A percentile compares a stretch with the other conserved stretches of the same genome.
phyloP scores from a whole-genome alignment of 371 early-diverging fungal species.

The Rhizopus sp. region DNA sequence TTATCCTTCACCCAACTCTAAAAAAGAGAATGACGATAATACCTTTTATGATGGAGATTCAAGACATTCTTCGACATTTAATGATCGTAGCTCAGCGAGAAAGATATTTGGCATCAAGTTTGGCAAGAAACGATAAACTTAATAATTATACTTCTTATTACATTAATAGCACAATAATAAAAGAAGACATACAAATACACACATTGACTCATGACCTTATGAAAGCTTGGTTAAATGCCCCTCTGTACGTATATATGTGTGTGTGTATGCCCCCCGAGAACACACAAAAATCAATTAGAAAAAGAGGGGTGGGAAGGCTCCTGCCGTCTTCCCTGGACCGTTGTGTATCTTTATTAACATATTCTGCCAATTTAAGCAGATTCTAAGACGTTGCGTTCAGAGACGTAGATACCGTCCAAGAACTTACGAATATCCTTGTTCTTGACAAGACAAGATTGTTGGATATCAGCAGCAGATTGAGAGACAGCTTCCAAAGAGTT shows the following conservation, averaged over 20 bases:
- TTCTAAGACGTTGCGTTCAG: constrained; percentile 66
- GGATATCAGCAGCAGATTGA: constrained; percentile 90
- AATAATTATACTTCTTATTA: not conserved
- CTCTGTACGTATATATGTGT: not conserved
- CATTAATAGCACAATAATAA: not conserved
- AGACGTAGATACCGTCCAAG: constrained; percentile 99
- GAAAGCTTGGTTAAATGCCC: not conserved
- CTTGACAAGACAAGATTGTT: constrained; percentile 78
- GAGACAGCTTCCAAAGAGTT: constrained; percentile 98
- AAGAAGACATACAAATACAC: not conserved
- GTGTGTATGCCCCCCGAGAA: not conserved
- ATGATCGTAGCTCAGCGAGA: constrained; percentile 16
- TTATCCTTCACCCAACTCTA: constrained; percentile 34
- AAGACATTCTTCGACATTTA: constrained; percentile 30
- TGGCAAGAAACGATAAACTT: constrained; percentile 33
- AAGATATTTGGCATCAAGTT: constrained; percentile 41
- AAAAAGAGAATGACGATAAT: constrained; percentile 28
- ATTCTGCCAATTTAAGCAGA: constrained; percentile 22
- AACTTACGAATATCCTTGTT: constrained; percentile 99
- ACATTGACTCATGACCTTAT: not conserved
- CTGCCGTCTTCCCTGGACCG: constrained; percentile 48
- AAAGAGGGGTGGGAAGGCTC: constrained; percentile 49
- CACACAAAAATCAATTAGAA: constrained; percentile 15
- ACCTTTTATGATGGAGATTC: constrained; percentile 41
- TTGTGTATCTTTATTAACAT: constrained; percentile 49